A percentile compares a stretch with the other conserved stretches of the same genome.
Evolutionary conservation across 1,284 basidiomycete genomes (phyloP).

Genomic region (Ceratobasidium sp.): DNA sequence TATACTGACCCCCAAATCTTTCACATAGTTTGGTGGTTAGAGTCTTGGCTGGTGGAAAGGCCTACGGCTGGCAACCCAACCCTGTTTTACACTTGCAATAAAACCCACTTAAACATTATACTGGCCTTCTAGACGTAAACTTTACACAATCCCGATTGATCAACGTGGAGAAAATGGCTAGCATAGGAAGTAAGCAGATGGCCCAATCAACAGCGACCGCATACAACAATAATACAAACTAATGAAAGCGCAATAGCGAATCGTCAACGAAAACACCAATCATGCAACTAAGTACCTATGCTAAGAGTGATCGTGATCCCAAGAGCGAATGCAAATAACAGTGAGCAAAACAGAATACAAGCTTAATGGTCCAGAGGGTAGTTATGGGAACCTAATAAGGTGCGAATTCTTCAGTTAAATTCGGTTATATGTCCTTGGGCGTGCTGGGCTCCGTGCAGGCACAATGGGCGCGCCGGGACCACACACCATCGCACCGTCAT

Average conservation of each 20-base stretch:
- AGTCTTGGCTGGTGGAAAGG: neutral
- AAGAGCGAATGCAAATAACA: neutral
- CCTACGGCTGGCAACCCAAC: neutral
- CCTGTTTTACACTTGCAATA: neutral
- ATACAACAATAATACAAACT: slow-evolving; percentile 17
- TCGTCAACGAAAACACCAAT: neutral
- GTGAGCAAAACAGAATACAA: neutral
- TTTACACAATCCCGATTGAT: too few relatives aligned
- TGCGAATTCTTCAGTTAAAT: neutral
- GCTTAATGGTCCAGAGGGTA: too few relatives aligned
- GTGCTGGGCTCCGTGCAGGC: slow-evolving; percentile 22
- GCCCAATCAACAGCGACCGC: neutral
- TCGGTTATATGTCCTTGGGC: slow-evolving; percentile 5
- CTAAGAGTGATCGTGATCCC: slow-evolving; percentile 11
- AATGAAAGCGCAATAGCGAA: slow-evolving; percentile 2
- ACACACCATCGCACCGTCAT: neutral
- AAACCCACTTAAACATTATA: slow-evolving; percentile 4
- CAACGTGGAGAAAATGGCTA: neutral
- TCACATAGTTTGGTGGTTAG: slow-evolving; percentile 42
- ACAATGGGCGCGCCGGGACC: neutral
- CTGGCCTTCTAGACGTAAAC: neutral
- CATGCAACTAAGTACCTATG: neutral
- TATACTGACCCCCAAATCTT: neutral
- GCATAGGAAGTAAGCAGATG: slow-evolving; percentile 1
- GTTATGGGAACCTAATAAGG: neutral